These are phyloP conservation scores for Pythium grandisporangium DNA, from an alignment of 352 stramenopile species.

Conservation along the genomic window DNA sequence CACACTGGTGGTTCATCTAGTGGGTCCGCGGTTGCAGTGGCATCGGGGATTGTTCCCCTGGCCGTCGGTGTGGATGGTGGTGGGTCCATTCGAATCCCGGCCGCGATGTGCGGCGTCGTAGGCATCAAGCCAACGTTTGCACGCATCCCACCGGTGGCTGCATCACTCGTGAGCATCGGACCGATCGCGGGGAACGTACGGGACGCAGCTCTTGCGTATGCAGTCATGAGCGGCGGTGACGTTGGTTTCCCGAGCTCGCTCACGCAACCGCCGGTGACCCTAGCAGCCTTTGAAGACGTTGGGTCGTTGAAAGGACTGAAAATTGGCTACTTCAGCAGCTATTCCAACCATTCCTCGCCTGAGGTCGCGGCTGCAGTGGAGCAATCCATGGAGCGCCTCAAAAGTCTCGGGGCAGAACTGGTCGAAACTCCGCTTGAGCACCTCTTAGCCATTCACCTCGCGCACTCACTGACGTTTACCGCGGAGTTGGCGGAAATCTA, in stretches of 20 bases:
- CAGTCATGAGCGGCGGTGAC: constrained; percentile 65
- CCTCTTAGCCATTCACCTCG: constrained; percentile 65
- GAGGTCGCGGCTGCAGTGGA: constrained; percentile 39
- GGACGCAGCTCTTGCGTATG: constrained; percentile 79
- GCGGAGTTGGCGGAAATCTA: constrained; percentile 69
- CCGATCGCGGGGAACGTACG: constrained; percentile 70
- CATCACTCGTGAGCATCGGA: constrained; percentile 67
- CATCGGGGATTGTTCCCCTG: constrained; percentile 82
- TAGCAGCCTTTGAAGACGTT: constrained; percentile 51
- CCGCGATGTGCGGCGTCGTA: constrained; percentile 79
- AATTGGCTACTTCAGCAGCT: constrained; percentile 72
- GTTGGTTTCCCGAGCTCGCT: constrained; percentile 30
- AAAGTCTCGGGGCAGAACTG: constrained; percentile 50
- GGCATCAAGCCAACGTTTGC: constrained; percentile 86
- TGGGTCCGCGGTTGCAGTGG: constrained; percentile 81
- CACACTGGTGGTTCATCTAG: constrained; percentile 89
- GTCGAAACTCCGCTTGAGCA: constrained; percentile 73
- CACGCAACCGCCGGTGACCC: constrained; percentile 32
- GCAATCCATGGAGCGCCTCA: constrained; percentile 38
- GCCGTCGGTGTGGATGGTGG: constrained; percentile 84
- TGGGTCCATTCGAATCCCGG: constrained; percentile 88
- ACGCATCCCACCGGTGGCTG: constrained; percentile 51
- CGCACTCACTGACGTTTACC: constrained; percentile 77
- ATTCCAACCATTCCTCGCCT: constrained; percentile 60
- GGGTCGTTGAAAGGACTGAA: constrained; percentile 48